These are phyloP conservation scores for Dissophora ornata DNA, from an alignment of 192 early-diverging fungal genomes.

Conservation along the genomic window DNA sequence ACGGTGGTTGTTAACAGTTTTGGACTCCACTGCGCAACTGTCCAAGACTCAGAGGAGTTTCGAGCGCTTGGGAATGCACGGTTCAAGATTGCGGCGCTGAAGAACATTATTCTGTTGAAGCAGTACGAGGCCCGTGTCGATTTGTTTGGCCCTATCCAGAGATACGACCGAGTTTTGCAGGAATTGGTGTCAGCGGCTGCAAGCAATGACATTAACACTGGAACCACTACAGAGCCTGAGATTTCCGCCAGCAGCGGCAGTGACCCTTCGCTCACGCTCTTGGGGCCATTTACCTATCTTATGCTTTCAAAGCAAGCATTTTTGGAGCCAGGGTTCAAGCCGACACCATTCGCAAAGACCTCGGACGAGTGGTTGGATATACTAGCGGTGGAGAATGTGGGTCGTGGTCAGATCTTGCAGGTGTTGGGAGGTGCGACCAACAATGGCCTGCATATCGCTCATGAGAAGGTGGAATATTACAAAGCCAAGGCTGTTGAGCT, in stretches of 20 bases:
- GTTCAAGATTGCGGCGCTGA: conserved; percentile 53
- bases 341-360: conserved; percentile 58
- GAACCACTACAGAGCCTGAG: background rate
- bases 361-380: conserved; percentile 57
- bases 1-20: conserved; percentile 60
- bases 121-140: conserved; percentile 53
- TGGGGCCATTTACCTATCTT: conserved; percentile 58
- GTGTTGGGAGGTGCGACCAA: conserved; percentile 30
- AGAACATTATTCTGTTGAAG: conserved; percentile 45
- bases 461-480: conserved; percentile 57
- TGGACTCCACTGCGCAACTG: conserved; percentile 64
- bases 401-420: conserved; percentile 38
- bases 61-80: conserved; percentile 57
- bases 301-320: conserved; percentile 57
- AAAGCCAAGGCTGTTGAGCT: conserved; percentile 53
- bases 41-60: conserved; percentile 52
- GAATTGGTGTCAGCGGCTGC: conserved; percentile 4
- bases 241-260: background rate
- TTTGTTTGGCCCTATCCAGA: conserved; percentile 36
- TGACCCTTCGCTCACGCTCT: background rate
- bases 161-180: conserved; percentile 22
- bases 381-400: conserved; percentile 43
- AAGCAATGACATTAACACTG: too few relatives aligned
- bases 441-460: conserved; percentile 47
- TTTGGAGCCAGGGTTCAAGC: conserved; percentile 58